Base-by-base conservation (phyloP, 2,329 filamentous ascomycete genomes). In the Aspergillus sp. region DNA sequence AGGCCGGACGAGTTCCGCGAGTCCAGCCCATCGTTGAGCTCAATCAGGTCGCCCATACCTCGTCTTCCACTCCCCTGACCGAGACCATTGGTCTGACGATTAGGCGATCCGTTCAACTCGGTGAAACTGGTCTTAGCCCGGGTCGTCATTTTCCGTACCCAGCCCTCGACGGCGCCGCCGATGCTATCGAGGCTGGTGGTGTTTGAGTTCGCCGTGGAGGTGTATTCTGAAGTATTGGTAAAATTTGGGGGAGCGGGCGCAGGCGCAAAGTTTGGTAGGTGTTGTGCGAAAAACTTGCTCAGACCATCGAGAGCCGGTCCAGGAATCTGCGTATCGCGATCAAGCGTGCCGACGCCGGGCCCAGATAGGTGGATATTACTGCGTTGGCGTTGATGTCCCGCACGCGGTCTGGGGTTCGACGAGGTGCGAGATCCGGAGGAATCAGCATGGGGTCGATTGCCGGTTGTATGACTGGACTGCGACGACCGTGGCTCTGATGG, bases 301-400 rank as follows among this genome's bases (percentile, higher is more conserved):
- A 97, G 76, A 5, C 86, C 84, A 69, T 97, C 93, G 60, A 88
- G 85, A 6, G 89, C 91, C 3, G 93, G 92, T 0, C 93, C 93
- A 0, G 76, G 75, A 3, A 66, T 65, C 34, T 65, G 71, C 1
- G 64, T 61, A 47, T 68, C 69, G 48, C 85, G 83, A 60, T 82
- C 83, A 70, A 97, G 82, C 0, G 90, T 91, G 6, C 93, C 93
- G 1, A 97, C 93, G 17, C 93, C 93, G 2, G 93, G 91, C 1
- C 90, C 88, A 40, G 87, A 83, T 71, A 97, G 86, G 76, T 89
- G 88, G 4, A 75, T 60, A 60, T 70, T 64, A 64, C 72, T 70
- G 62, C 68, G 65, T 45, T 72, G 64, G 50, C 75, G 71, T 38
- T 69, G 66, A 57, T 77, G 68, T 59, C 72, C n/a, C n/a, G n/a